Base-by-base conservation (phyloP, 2,329 filamentous ascomycete species). In the Neonectria punicea region DNA sequence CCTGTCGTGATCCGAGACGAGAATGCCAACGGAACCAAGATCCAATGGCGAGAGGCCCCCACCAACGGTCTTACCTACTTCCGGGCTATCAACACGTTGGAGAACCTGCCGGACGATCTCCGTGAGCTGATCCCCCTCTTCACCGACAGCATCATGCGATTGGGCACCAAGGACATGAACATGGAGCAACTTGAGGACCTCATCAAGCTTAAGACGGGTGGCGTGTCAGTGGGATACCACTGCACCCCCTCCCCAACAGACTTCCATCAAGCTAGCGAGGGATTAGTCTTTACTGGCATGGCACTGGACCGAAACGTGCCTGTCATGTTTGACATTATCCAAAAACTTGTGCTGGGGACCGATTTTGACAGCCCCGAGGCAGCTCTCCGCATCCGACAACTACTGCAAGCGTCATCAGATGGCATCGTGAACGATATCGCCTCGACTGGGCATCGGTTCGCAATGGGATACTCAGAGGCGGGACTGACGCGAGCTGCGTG, bases 51-150 rank as follows among this genome's bases (percentile, higher is more conserved):
- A 55, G 93, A 97, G 78, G 93, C 94, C 8, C 92, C 93, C 2
- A 99, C 96, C 0, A 99, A 99, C 73, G 96, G 96, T 0, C 82
- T 99, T 63, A 98, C 95, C 1, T 99, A 99, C 78, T 97, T 99
- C 83, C 91, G 94, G 64, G 94, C 93, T 3, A 88, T 98, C 77
- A 94, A 97, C 76, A 86, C 88, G 0, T 84, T 98, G 59, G 86
- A 93, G 49, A 89, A 92, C 66, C 82, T 99, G 14, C 93, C 95
- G 0, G 90, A 95, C 66, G 93, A 98, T 67, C 85, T 98, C 57
- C 88, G 96, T 57, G 85, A 93, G 71, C 84, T 98, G 63, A 87
- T 98, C 53, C 96, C 96, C 1, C 83, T 99, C 0, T 98, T 98
- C 76, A 94, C 93, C 14, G 94, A 97, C 76, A 90, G 92, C 41